Evolutionary conservation across 1,139 yeast genomes (phyloP).

Genomic region (Tardiomyces depauwii): DNA sequence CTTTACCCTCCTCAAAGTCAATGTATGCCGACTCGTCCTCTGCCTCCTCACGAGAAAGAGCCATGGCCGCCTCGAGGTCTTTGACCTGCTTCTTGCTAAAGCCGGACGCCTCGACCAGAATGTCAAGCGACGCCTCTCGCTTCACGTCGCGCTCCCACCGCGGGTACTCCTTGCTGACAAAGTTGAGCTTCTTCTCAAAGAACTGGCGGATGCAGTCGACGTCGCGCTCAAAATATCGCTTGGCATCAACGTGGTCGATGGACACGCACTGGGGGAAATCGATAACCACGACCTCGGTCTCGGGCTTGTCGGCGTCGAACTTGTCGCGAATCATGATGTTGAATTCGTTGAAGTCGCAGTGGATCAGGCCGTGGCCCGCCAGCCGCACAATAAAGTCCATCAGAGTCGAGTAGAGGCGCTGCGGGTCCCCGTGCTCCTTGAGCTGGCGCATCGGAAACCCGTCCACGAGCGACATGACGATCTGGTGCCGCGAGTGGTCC

Average conservation of each 20-base stretch:
- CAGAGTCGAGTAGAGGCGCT: slow-evolving; percentile 65
- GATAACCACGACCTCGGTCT: slow-evolving; percentile 61
- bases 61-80: slow-evolving; percentile 67
- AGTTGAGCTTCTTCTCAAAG: slow-evolving; percentile 68
- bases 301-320: slow-evolving; percentile 40
- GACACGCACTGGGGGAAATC: slow-evolving; percentile 99
- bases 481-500: slow-evolving; percentile 85
- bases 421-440: slow-evolving; percentile 54
- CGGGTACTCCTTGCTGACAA: slow-evolving; percentile 73
- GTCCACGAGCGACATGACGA: slow-evolving; percentile 80
- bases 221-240: slow-evolving; percentile 79
- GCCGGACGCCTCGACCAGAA: slow-evolving; percentile 86
- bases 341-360: slow-evolving; percentile 95
- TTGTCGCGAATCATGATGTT: slow-evolving; percentile 75
- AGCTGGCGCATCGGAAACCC: slow-evolving; percentile 88
- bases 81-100: slow-evolving; percentile 61
- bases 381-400: slow-evolving; percentile 79
- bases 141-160: slow-evolving; percentile 63
- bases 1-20: slow-evolving; percentile 21
- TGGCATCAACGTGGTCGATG: slow-evolving; percentile 82
- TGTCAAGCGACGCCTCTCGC: slow-evolving; percentile 61
- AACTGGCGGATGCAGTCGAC: slow-evolving; percentile 80
- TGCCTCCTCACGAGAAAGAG: slow-evolving; percentile 38
- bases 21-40: slow-evolving; percentile 21
- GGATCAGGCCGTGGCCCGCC: slow-evolving; percentile 84